Percentiles rank a stretch among this genome's conserved stretches.
These are phyloP conservation scores for Pulveroboletus sp. DNA, from an alignment of 768 basidiomycete species.

Conservation along the genomic window DNA sequence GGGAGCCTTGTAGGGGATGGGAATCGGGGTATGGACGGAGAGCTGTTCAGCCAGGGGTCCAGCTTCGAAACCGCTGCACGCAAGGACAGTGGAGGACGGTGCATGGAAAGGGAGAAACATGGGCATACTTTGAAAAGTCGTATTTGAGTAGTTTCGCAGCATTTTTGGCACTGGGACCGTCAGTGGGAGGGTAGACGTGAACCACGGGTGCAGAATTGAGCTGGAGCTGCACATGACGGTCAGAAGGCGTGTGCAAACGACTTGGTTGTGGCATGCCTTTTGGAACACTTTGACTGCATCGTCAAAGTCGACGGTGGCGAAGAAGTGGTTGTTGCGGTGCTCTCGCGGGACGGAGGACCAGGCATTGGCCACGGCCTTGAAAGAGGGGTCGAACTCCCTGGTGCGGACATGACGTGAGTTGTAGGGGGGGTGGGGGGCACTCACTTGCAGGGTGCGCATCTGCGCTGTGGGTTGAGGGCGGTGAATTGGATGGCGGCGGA, in stretches of 20 bases:
- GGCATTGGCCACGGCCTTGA: slow-evolving; percentile 76
- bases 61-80: slow-evolving; percentile 75
- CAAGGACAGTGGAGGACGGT: slow-evolving; percentile 1
- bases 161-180: slow-evolving; percentile 63
- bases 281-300: slow-evolving; percentile 73
- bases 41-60: slow-evolving; percentile 72
- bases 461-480: slow-evolving; percentile 73
- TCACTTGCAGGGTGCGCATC: slow-evolving; percentile 91
- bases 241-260: slow-evolving; percentile 1
- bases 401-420: neutral
- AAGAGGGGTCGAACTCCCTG: slow-evolving; percentile 85
- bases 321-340: slow-evolving; percentile 83
- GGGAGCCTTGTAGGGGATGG: slow-evolving; percentile 80
- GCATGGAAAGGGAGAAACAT: neutral
- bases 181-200: slow-evolving; percentile 64
- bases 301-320: slow-evolving; percentile 87
- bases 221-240: slow-evolving; percentile 55
- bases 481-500: slow-evolving; percentile 86
- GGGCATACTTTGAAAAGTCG: slow-evolving; percentile 69
- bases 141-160: slow-evolving; percentile 57
- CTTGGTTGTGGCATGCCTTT: slow-evolving; percentile 47
- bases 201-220: slow-evolving; percentile 83
- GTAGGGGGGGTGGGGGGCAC: slow-evolving; percentile 25
- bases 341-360: slow-evolving; percentile 62
- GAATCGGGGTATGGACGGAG: slow-evolving; percentile 67